Base-by-base conservation (phyloP, 257 asterid species). In the Fraxinus pennsylvanica region DNA sequence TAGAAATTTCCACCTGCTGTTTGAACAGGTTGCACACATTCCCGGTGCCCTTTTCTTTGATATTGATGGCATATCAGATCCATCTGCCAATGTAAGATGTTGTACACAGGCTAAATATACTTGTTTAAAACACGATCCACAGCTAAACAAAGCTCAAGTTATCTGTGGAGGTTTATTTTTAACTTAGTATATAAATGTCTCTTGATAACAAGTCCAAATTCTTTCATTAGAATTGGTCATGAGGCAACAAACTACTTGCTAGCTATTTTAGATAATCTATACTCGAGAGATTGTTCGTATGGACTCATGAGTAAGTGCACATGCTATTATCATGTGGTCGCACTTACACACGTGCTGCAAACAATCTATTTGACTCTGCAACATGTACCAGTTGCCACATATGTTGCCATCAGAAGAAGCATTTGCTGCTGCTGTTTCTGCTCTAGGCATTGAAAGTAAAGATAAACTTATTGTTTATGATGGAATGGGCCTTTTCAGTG, bases 321-420 rank as follows among this genome's bases (percentile, higher is more conserved):
- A 74, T 82, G 66, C 66, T 57, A 57, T 6, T n/a, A 57, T 57
- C 66, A 57, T n/a, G 27, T 57, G 66, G 66, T 57, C 29, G 1
- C 27, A 57, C 66, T 57, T 57, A 4, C 12, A 57, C 3, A n/a
- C 0, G 63, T 59, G 41, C 68, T 74, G 74, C 68, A 22, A 66
- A 71, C 35, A 38, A 38, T 30, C 61, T 72, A 74, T 52, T 19
- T 6, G 30, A 27, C 74, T 36, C 66, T n/a, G 43, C 78, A 80
- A 82, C 25, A 39, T 87, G 74, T 84, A 32, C 72, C 85, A 96
- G 99, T 83, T 96, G 87, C 99, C 99, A 39, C 99, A 96, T 84
- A 96, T 96, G 99, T 79, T 96, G 86, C 99, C 98, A 39, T 91
- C 98, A 72, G 98, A 92, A 85, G 99, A 93, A 88, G 98, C 95